Evolutionary conservation across 2,329 filamentous ascomycete species (phyloP).

Genomic region (Sarocladium strictum): DNA sequence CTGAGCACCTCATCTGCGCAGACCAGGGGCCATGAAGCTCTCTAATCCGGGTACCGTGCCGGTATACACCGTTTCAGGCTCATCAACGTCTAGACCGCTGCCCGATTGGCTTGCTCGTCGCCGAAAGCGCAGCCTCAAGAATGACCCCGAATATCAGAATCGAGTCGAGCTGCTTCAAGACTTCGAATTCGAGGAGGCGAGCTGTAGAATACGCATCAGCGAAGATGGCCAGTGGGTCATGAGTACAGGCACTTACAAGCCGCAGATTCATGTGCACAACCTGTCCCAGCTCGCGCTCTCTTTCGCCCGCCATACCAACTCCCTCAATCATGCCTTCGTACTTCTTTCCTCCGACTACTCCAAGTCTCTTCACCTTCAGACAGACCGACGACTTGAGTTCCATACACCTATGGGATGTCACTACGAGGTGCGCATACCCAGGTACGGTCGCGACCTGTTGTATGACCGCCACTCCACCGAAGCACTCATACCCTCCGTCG

Average conservation of each 20-base stretch:
- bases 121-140: slow-evolving; percentile 85
- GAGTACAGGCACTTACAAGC: slow-evolving; percentile 75
- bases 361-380: slow-evolving; percentile 90
- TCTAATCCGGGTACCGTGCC: slow-evolving; percentile 76
- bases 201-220: slow-evolving; percentile 80
- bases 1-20: neutral
- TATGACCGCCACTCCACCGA: slow-evolving; percentile 82
- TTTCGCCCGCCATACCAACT: slow-evolving; percentile 84
- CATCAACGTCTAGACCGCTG: slow-evolving; percentile 77
- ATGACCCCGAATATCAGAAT: slow-evolving; percentile 87
- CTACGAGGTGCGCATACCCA: slow-evolving; percentile 80
- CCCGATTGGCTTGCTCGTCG: slow-evolving; percentile 93
- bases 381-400: slow-evolving; percentile 85
- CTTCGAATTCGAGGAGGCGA: slow-evolving; percentile 96
- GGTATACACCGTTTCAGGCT: slow-evolving; percentile 92
- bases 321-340: slow-evolving; percentile 85
- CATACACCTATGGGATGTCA: slow-evolving; percentile 86
- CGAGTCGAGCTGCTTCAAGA: slow-evolving; percentile 93
- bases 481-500: slow-evolving; percentile 80
- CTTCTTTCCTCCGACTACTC: slow-evolving; percentile 87
- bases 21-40: slow-evolving; percentile 59
- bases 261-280: slow-evolving; percentile 83
- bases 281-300: slow-evolving; percentile 91
- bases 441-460: slow-evolving; percentile 84
- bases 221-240: slow-evolving; percentile 97